Evolutionary conservation across 2,329 filamentous ascomycete genomes (phyloP).

Genomic region (Xylariaceae sp.): DNA sequence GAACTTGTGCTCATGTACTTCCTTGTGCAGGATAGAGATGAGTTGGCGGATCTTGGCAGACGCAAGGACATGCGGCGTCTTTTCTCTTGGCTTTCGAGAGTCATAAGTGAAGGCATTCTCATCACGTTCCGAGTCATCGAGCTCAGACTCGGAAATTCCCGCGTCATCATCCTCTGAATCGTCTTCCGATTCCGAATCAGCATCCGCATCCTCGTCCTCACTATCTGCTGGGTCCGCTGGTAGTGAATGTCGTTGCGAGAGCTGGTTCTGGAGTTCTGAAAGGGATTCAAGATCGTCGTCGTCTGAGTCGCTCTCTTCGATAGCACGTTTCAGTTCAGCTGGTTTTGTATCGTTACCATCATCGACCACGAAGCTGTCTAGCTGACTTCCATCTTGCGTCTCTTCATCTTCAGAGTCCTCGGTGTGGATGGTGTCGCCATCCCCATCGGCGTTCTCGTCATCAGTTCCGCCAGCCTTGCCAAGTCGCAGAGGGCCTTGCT

Average conservation of each 20-base stretch:
- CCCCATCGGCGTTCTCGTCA: slow-evolving; percentile 83
- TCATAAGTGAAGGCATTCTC: slow-evolving; percentile 33
- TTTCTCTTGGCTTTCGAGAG: slow-evolving; percentile 32
- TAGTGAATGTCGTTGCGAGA: slow-evolving; percentile 14
- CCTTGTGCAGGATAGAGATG: slow-evolving; percentile 72
- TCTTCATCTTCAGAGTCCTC: slow-evolving; percentile 62
- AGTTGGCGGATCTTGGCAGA: slow-evolving; percentile 93
- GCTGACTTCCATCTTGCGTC: slow-evolving; percentile 42
- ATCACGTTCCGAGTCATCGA: slow-evolving; percentile 29
- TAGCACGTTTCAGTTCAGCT: slow-evolving; percentile 22
- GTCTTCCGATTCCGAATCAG: slow-evolving; percentile 21
- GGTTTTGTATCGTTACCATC: slow-evolving; percentile 38
- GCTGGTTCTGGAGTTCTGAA: slow-evolving; percentile 19
- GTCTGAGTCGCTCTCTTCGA: slow-evolving; percentile 25
- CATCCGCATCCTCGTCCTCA: slow-evolving; percentile 12
- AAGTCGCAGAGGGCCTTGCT: slow-evolving; percentile 57
- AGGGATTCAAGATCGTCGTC: slow-evolving; percentile 25
- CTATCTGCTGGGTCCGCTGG: slow-evolving; percentile 1
- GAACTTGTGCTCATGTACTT: slow-evolving; percentile 83
- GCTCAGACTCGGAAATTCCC: slow-evolving; percentile 37
- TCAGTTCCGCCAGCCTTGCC: slow-evolving; percentile 80
- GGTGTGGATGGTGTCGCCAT: slow-evolving; percentile 71
- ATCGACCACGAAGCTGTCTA: slow-evolving; percentile 52
- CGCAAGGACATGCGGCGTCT: slow-evolving; percentile 51
- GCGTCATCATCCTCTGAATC: slow-evolving; percentile 12